phyloP scores from a whole-genome alignment of 805 yeast genomes.

The Kodamaea restingae region DNA sequence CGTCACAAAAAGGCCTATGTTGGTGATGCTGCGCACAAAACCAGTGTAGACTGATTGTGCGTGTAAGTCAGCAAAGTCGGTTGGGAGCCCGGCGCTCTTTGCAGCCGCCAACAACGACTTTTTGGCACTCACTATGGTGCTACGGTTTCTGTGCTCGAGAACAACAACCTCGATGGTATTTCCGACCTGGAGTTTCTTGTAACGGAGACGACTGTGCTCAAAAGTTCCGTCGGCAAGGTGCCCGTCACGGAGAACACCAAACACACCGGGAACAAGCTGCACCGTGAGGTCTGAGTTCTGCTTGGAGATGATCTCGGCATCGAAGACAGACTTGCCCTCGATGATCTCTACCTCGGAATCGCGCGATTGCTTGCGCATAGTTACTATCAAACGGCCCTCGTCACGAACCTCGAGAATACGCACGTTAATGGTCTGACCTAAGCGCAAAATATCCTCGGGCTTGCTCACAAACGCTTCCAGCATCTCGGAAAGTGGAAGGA shows the following conservation, averaged over 20 bases:
- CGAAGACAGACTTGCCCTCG: slow-evolving; percentile 60
- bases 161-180: slow-evolving; percentile 56
- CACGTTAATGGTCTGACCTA: slow-evolving; percentile 80
- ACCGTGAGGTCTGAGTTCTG: slow-evolving; percentile 72
- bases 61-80: slow-evolving; percentile 52
- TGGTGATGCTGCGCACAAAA: slow-evolving; percentile 72
- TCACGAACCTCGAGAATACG: slow-evolving; percentile 57
- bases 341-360: slow-evolving; percentile 35
- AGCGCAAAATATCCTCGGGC: slow-evolving; percentile 71
- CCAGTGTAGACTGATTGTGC: slow-evolving; percentile 58
- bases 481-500: slow-evolving; percentile 81
- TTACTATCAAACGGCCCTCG: slow-evolving; percentile 57
- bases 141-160: slow-evolving; percentile 60
- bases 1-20: slow-evolving; percentile 75
- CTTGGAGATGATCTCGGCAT: slow-evolving; percentile 65
- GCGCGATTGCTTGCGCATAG: slow-evolving; percentile 59
- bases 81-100: slow-evolving; percentile 50
- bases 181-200: slow-evolving; percentile 64
- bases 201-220: slow-evolving; percentile 63
- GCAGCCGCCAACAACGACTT: slow-evolving; percentile 65
- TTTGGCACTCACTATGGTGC: slow-evolving; percentile 63
- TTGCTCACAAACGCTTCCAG: slow-evolving; percentile 80
- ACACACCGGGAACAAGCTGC: slow-evolving; percentile 44
- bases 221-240: slow-evolving; percentile 74
- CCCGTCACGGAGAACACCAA: slow-evolving; percentile 70